Base-by-base conservation (phyloP, 306 rosid genomes). In the Alnus glutinosa region DNA sequence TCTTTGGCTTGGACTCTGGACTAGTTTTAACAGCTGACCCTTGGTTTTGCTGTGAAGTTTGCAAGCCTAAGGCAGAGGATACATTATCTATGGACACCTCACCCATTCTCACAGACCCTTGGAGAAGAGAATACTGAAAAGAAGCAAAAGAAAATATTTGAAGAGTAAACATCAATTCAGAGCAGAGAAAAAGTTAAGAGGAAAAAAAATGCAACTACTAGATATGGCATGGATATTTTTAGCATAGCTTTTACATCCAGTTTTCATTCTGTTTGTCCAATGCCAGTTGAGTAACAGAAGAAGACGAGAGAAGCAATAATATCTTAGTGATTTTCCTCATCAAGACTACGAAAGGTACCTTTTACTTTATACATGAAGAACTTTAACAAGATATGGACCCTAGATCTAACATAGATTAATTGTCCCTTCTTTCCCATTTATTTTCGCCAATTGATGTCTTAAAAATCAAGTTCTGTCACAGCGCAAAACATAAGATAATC, bases 1-100 rank as follows among this genome's bases (percentile, higher is more conserved):
- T 93, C 89, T 94, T 92, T 13, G 91, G 91, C 80, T 89, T 90
- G 42, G 90, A 75, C 32, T 91, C 92, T 30, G 77, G 54, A 44
- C 30, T 63, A 36, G 77, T 47, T 44, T 81, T 28, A 32, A 74
- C 59, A 30, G 80, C 55, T 15, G 86, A 15, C 13, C 75, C 69
- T 63, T 77, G 80, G 58, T 69, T 80, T 70, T 75, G 79, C 75
- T 78, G 86, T 14, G 86, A 75, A 55, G 74, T 85, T 50, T 48
- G 75, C 68, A 77, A 54, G 61, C 76, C 79, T 77, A 75, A 70
- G 66, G 87, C 72, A 57, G 89, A 51, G 49, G 90, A 81, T 69
- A 83, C 72, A 77, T 66, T 81, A 67, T 82, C 87, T 46, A 78
- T 55, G 36, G 86, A 87, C 74, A 80, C 74, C 50, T 82, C 90